These are phyloP conservation scores for Boletus barrowsii DNA, from an alignment of 768 basidiomycete species.

Conservation along the genomic window DNA sequence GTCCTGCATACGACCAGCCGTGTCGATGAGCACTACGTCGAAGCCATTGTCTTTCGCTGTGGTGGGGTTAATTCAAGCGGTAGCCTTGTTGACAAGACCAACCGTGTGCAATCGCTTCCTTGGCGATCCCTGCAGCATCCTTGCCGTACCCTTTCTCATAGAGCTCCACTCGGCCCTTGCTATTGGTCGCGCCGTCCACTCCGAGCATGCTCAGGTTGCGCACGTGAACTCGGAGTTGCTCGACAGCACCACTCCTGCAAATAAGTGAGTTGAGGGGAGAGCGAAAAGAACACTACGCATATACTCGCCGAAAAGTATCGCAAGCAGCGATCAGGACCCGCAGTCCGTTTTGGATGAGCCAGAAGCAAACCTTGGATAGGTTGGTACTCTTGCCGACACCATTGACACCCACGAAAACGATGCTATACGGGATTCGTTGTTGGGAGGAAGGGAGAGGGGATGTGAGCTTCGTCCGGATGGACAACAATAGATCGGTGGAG, in stretches of 20 bases:
- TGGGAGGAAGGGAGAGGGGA: conserved; percentile 71
- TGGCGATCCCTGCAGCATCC: conserved; percentile 97
- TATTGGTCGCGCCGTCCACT: conserved; percentile 63
- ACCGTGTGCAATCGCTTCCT: conserved; percentile 92
- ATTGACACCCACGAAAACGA: conserved; percentile 97
- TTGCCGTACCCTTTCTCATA: conserved; percentile 98
- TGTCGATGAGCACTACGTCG: conserved; percentile 97
- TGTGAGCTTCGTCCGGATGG: conserved; percentile 85
- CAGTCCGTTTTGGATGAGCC: conserved; percentile 94
- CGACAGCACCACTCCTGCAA: conserved; percentile 88
- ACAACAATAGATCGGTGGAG: conserved; percentile 91
- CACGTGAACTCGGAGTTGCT: conserved; percentile 95
- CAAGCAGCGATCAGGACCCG: conserved; percentile 96
- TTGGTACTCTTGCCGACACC: conserved; percentile 99
- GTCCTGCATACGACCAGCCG: conserved; percentile 98
- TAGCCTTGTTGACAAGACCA: conserved; percentile 17
- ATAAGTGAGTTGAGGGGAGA: not conserved
- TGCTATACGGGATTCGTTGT: conserved; percentile 82
- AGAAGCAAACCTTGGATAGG: conserved; percentile 96
- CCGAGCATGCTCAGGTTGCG: conserved; percentile 86
- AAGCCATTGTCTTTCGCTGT: conserved; percentile 85
- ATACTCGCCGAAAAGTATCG: conserved; percentile 84
- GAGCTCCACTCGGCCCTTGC: conserved; percentile 81
- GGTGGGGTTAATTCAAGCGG: conserved; percentile 4
- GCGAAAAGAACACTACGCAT: not conserved